phyloP scores from a whole-genome alignment of 768 basidiomycete genomes.

The Tulasnella sp. region DNA sequence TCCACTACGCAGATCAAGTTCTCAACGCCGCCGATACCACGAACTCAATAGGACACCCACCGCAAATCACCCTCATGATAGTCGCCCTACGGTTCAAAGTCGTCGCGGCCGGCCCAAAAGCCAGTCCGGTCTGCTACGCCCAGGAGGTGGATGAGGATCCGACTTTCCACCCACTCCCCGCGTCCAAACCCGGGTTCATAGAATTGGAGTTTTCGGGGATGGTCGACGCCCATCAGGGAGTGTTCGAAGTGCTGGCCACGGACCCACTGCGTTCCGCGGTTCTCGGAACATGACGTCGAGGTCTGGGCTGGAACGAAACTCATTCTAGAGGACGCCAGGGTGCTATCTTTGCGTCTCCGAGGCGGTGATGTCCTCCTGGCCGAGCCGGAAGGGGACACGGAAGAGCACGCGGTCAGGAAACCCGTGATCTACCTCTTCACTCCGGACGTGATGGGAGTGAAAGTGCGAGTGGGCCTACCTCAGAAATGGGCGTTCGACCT shows the following conservation, averaged over 20 bases:
- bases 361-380: neutral
- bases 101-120: neutral
- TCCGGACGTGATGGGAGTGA: neutral
- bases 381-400: neutral
- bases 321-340: neutral
- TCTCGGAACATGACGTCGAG: neutral
- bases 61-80: neutral
- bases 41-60: conserved; percentile 1
- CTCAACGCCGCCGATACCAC: neutral
- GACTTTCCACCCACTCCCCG: neutral
- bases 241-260: neutral
- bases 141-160: conserved; percentile 1
- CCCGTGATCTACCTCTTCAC: neutral
- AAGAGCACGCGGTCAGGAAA: neutral
- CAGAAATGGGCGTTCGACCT: neutral
- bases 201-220: neutral
- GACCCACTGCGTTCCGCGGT: neutral
- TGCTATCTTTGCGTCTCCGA: neutral
- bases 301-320: neutral
- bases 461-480: neutral
- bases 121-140: neutral
- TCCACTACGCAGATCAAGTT: neutral
- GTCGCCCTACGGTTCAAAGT: neutral
- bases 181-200: neutral
- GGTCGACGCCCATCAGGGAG: neutral